These are phyloP conservation scores for Oryza coarctata DNA, from an alignment of 176 grass and related monocot genomes.

Conservation along the genomic window DNA sequence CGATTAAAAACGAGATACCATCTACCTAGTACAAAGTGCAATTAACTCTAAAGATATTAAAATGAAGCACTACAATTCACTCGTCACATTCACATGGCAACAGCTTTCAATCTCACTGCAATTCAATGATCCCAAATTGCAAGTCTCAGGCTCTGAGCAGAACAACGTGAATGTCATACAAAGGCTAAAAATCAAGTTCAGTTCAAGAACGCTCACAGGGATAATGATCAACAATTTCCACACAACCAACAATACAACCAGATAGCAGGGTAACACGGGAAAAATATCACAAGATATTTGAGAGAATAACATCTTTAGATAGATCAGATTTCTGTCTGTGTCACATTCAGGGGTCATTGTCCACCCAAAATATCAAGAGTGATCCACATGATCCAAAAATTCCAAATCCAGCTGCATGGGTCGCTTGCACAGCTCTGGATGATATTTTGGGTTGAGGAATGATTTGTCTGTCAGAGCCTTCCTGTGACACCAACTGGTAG, in stretches of 20 bases:
- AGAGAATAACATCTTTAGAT: slow-evolving; percentile 4
- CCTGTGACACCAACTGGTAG: not conserved
- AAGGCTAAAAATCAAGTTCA: slow-evolving; percentile 11
- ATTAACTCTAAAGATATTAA: too few species aligned
- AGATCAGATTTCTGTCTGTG: not conserved
- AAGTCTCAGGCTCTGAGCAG: not conserved
- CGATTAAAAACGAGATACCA: too few species aligned
- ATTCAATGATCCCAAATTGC: not conserved
- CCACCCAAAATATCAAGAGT: slow-evolving; percentile 28
- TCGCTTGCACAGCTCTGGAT: not conserved
- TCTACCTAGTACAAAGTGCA: too few species aligned
- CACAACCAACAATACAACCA: slow-evolving; percentile 5
- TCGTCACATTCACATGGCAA: not conserved
- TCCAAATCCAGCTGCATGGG: slow-evolving; percentile 28
- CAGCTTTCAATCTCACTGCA: not conserved
- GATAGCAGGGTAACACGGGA: not conserved
- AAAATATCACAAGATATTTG: slow-evolving; percentile 19
- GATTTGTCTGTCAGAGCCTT: not conserved
- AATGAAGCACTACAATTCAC: too few species aligned
- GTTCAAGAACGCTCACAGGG: not conserved
- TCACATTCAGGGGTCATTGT: slow-evolving; percentile 35
- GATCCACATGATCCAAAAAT: slow-evolving; percentile 9
- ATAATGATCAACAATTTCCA: slow-evolving; percentile 13
- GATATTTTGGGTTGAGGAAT: slow-evolving; percentile 19
- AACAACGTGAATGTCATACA: not conserved